Evolutionary conservation across 106 monocot genomes (phyloP).

Genomic region (Posidonia australis): DNA sequence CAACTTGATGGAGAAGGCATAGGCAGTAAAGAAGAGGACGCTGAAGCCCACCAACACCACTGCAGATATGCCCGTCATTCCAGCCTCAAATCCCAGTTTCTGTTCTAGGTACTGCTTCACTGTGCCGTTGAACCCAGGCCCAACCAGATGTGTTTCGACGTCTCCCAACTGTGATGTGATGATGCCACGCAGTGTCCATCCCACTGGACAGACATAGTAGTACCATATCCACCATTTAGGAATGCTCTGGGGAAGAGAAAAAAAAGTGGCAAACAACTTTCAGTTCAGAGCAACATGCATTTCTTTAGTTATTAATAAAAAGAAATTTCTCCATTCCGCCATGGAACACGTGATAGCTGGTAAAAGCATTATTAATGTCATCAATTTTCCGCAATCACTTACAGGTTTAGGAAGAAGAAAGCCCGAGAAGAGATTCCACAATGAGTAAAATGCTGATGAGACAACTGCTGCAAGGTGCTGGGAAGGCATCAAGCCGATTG

Average conservation of each 20-base stretch:
- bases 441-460: slow-evolving; percentile 40
- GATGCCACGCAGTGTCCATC: slow-evolving; percentile 42
- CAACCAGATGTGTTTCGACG: slow-evolving; percentile 22
- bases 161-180: slow-evolving; percentile 47
- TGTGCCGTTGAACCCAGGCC: slow-evolving; percentile 25
- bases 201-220: slow-evolving; percentile 30
- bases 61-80: slow-evolving; percentile 10
- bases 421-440: slow-evolving; percentile 67
- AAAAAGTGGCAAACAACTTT: not conserved
- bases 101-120: slow-evolving; percentile 28
- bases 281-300: not conserved
- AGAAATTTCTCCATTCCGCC: not conserved
- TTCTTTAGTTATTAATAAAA: not conserved
- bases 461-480: slow-evolving; percentile 49
- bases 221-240: slow-evolving; percentile 48
- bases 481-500: slow-evolving; percentile 36
- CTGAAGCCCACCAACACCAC: slow-evolving; percentile 20
- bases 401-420: slow-evolving; percentile 49
- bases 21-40: slow-evolving; percentile 30
- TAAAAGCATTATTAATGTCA: no score
- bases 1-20: slow-evolving; percentile 25
- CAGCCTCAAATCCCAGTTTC: slow-evolving; percentile 20
- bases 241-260: slow-evolving; percentile 16
- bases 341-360: not conserved
- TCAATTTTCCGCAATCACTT: no score